phyloP scores from a whole-genome alignment of 192 early-diverging fungal genomes.

The Bifiguratus adelaidae region DNA sequence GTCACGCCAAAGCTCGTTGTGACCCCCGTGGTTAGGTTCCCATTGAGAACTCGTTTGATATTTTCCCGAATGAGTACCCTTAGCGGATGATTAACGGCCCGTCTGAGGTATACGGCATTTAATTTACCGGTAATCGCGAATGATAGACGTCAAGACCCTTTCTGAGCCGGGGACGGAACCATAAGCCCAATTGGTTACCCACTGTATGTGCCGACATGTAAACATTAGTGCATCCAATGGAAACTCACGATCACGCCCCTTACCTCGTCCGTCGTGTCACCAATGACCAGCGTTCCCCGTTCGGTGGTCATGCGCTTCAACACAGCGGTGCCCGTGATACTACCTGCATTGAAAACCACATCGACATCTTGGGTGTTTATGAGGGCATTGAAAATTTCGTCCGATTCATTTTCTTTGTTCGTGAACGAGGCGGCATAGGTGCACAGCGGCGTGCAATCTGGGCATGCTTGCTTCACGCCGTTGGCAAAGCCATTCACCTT shows the following conservation, averaged over 20 bases:
- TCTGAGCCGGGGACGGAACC: slow-evolving; percentile 22
- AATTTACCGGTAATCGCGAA: slow-evolving; percentile 10
- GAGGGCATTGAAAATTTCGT: background rate
- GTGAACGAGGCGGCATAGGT: slow-evolving; percentile 17
- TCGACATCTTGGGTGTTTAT: slow-evolving; percentile 8
- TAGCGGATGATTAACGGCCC: background rate
- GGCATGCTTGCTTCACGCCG: slow-evolving; percentile 17
- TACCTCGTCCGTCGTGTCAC: slow-evolving; percentile 14
- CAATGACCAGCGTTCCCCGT: slow-evolving; percentile 18
- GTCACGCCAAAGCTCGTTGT: slow-evolving; percentile 20
- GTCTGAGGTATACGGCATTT: background rate
- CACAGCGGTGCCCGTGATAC: slow-evolving; percentile 16
- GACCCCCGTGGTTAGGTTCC: slow-evolving; percentile 13
- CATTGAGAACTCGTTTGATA: slow-evolving; percentile 14
- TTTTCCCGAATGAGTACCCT: slow-evolving; percentile 12
- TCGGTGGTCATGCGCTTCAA: slow-evolving; percentile 21
- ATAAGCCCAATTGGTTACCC: slow-evolving; percentile 27
- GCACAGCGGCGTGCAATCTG: slow-evolving; percentile 16
- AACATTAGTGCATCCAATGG: background rate
- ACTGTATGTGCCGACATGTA: slow-evolving; percentile 2
- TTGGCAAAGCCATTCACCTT: slow-evolving; percentile 24
- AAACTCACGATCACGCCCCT: background rate
- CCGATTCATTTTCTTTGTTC: slow-evolving; percentile 6
- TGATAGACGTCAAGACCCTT: slow-evolving; percentile 14
- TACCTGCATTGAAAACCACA: slow-evolving; percentile 21